These are phyloP conservation scores for Acacia pycnantha DNA, from an alignment of 331 rosid species.

Conservation along the genomic window DNA sequence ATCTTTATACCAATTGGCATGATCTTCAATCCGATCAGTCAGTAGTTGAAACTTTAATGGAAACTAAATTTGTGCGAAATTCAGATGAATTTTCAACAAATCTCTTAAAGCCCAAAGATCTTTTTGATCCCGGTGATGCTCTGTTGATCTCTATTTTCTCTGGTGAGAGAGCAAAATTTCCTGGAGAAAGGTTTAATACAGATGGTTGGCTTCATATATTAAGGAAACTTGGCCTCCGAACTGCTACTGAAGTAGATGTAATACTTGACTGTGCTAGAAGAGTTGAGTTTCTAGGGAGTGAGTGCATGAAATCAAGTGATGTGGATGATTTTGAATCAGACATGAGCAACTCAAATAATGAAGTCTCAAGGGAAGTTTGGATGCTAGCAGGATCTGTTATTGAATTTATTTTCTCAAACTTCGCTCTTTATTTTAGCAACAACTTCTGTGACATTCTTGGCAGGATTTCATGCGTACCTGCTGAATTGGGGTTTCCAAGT, in stretches of 20 bases:
- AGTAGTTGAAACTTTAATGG: constrained; percentile 72
- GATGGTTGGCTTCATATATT: constrained; percentile 90
- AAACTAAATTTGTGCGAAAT: constrained; percentile 79
- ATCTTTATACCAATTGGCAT: constrained; percentile 82
- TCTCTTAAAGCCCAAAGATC: constrained; percentile 70
- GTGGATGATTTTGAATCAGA: constrained; percentile 75
- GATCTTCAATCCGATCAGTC: constrained; percentile 77
- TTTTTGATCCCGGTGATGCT: constrained; percentile 90
- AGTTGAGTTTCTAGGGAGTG: constrained; percentile 87
- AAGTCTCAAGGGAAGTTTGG: constrained; percentile 85
- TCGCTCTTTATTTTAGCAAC: constrained; percentile 81
- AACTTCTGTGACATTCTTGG: constrained; percentile 87
- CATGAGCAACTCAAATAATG: constrained; percentile 44
- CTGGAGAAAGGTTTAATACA: constrained; percentile 90
- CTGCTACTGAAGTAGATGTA: constrained; percentile 76
- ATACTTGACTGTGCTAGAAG: constrained; percentile 94
- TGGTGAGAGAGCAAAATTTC: constrained; percentile 86
- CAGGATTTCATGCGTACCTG: constrained; percentile 81
- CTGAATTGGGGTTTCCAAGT: constrained; percentile 88
- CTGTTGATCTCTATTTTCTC: constrained; percentile 83
- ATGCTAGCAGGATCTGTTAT: constrained; percentile 82
- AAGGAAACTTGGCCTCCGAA: constrained; percentile 84
- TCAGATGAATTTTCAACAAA: constrained; percentile 86
- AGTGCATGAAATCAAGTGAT: constrained; percentile 67
- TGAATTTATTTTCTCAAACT: constrained; percentile 82